phyloP scores from a whole-genome alignment of 2,329 filamentous ascomycete species.

The Plenodomus lindquistii region DNA sequence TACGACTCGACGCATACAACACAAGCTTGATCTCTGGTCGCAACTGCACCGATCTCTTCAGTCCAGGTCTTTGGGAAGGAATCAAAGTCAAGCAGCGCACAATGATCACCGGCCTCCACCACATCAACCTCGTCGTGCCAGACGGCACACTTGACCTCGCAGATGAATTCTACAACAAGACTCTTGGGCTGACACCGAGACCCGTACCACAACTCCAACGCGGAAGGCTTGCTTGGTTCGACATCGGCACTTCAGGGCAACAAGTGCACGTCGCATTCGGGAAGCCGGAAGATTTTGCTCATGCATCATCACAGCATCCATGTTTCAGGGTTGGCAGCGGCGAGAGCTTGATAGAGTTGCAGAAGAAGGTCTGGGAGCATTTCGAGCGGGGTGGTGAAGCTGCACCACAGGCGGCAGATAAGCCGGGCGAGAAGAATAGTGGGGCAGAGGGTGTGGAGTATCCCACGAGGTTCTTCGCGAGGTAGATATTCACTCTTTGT shows the following conservation, averaged over 20 bases:
- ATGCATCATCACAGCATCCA: slow-evolving; percentile 55
- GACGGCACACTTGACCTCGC: slow-evolving; percentile 12
- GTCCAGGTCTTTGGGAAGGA: no score
- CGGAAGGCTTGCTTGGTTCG: slow-evolving; percentile 62
- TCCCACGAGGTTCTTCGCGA: slow-evolving; percentile 64
- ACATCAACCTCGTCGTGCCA: slow-evolving; percentile 21
- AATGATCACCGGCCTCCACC: slow-evolving; percentile 23
- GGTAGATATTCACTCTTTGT: no score
- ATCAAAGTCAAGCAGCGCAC: no score
- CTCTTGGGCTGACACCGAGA: slow-evolving; percentile 58
- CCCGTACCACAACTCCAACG: slow-evolving; percentile 59
- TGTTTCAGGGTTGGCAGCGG: slow-evolving; percentile 59
- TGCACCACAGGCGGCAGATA: slow-evolving; percentile 59
- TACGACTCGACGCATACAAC: no score
- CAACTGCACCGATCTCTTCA: no score
- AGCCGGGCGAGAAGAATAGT: slow-evolving; percentile 54
- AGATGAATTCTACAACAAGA: slow-evolving; percentile 13
- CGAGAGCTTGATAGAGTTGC: slow-evolving; percentile 55
- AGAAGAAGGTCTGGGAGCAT: slow-evolving; percentile 58
- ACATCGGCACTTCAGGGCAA: slow-evolving; percentile 59
- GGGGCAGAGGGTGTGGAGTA: slow-evolving; percentile 60
- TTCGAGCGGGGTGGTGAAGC: slow-evolving; percentile 52
- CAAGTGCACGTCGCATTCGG: slow-evolving; percentile 62
- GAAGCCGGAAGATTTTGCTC: slow-evolving; percentile 27
- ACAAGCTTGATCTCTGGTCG: no score